Evolutionary conservation across 352 stramenopile species (phyloP).

Genomic region (Phytopythium delawarense): DNA sequence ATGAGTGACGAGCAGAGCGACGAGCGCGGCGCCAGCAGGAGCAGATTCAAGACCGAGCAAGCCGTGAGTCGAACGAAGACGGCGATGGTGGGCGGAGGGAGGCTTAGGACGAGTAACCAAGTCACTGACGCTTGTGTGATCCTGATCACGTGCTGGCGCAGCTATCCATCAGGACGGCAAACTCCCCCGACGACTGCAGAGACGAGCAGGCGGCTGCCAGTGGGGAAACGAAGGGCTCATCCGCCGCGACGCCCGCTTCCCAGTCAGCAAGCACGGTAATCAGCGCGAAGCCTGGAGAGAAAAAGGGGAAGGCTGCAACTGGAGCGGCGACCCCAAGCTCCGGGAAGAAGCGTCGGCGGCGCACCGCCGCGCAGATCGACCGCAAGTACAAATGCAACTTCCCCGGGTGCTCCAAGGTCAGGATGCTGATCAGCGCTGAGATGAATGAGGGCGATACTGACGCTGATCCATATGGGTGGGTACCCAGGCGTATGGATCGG

Average conservation of each 20-base stretch:
- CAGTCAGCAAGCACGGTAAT: background rate
- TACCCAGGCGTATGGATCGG: constrained; percentile 66
- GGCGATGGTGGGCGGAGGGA: background rate
- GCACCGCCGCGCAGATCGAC: constrained; percentile 76
- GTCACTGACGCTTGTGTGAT: background rate
- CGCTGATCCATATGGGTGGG: constrained; percentile 1
- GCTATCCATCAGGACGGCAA: background rate
- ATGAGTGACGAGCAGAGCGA: background rate
- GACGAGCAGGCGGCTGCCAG: background rate
- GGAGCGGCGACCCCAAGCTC: constrained; percentile 16
- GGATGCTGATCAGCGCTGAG: background rate
- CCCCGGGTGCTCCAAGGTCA: constrained; percentile 57
- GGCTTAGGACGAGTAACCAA: background rate
- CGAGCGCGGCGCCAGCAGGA: background rate
- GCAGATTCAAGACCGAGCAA: constrained; percentile 47
- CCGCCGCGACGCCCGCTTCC: background rate
- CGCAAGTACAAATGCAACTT: constrained; percentile 71
- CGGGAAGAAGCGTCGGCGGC: constrained; percentile 69
- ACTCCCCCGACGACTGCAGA: background rate
- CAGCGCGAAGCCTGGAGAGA: background rate
- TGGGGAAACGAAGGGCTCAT: background rate
- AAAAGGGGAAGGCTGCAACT: background rate
- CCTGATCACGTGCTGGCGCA: background rate
- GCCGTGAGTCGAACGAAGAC: constrained; percentile 21
- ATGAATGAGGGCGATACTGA: background rate